phyloP scores from a whole-genome alignment of 2,329 filamentous ascomycete genomes.

The Hypoxylon rubiginosum region DNA sequence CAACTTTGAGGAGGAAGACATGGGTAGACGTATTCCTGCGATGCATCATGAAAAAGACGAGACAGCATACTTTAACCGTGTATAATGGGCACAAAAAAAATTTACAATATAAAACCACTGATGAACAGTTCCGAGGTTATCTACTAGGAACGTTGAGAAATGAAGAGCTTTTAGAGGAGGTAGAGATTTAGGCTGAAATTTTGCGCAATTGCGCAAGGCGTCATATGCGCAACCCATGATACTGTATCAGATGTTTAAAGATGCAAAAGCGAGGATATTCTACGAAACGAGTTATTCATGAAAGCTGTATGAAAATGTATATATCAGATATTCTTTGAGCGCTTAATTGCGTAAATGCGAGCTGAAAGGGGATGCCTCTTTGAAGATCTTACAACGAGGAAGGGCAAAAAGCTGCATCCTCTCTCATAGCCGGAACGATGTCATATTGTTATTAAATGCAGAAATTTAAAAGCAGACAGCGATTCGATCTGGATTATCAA shows the following conservation, averaged over 20 bases:
- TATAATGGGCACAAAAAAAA: neutral
- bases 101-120: neutral
- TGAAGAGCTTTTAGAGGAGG: neutral
- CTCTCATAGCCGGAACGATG: no score
- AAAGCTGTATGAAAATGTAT: no score
- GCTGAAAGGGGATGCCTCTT: neutral
- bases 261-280: neutral
- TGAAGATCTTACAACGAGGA: no score
- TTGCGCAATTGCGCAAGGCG: constrained; percentile 8
- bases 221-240: neutral
- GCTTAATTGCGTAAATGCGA: neutral
- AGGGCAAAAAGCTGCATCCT: no score
- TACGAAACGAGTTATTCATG: neutral
- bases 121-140: neutral
- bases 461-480: no score
- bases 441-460: no score
- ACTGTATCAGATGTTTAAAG: neutral
- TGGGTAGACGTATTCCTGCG: no score
- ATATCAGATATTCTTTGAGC: neutral
- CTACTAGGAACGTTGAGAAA: neutral
- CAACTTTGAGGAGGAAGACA: no score
- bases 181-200: neutral
- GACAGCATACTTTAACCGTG: no score
- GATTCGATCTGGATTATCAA: no score
- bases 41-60: no score